These are phyloP conservation scores for Rauvolfia tetraphylla DNA, from an alignment of 257 asterid genomes.

Conservation along the genomic window DNA sequence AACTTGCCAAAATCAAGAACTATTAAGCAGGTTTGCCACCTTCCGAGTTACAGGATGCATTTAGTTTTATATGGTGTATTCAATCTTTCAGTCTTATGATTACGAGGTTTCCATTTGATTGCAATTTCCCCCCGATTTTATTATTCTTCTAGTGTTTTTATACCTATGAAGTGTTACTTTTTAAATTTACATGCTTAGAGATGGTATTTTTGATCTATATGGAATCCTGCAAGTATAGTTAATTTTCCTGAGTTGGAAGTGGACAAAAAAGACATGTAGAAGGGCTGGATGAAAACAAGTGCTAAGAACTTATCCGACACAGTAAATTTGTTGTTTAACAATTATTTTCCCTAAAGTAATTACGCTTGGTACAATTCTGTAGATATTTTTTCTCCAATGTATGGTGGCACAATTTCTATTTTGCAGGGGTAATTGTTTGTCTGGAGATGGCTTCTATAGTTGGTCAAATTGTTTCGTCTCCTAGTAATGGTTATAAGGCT, in stretches of 20 bases:
- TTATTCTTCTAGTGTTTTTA: background rate
- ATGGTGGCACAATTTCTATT: background rate
- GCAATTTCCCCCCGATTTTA: too few relatives aligned
- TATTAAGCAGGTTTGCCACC: background rate
- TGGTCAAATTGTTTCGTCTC: conserved; percentile 59
- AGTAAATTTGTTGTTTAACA: background rate
- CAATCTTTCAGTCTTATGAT: background rate
- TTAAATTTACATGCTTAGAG: background rate
- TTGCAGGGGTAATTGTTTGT: background rate
- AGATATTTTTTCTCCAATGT: background rate
- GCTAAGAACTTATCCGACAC: background rate
- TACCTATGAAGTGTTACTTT: background rate
- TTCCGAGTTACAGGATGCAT: too few relatives aligned
- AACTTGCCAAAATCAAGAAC: background rate
- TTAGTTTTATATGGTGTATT: background rate
- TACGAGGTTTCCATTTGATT: background rate
- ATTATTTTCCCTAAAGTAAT: background rate
- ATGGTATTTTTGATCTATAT: too few relatives aligned
- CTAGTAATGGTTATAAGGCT: conserved; percentile 54
- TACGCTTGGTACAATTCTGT: background rate
- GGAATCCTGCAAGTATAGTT: background rate
- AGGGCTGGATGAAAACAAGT: background rate
- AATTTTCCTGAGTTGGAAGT: background rate
- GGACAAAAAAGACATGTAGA: background rate
- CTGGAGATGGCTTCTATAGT: conserved; percentile 55